These are phyloP conservation scores for Fusarium duplospermum DNA, from an alignment of 2,329 filamentous ascomycete genomes.

Conservation along the genomic window DNA sequence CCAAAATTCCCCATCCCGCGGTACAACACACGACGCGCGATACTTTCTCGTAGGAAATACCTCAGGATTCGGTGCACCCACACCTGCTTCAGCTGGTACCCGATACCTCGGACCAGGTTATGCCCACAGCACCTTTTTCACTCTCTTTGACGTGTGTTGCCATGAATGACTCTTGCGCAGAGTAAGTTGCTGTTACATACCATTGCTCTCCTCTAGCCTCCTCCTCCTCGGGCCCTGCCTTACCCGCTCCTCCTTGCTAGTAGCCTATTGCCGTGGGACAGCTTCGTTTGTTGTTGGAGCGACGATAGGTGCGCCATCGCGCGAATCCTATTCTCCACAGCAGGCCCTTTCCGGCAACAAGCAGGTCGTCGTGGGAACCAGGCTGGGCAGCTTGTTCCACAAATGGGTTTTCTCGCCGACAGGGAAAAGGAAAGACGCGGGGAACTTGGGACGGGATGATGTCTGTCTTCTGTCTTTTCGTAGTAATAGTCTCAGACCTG, in stretches of 20 bases:
- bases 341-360: neutral
- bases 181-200: neutral
- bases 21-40: neutral
- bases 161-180: neutral
- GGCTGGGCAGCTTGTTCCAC: slow-evolving; percentile 9
- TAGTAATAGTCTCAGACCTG: slow-evolving; percentile 6
- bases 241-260: slow-evolving; percentile 31
- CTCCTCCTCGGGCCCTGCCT: slow-evolving; percentile 20
- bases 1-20: neutral
- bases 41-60: slow-evolving; percentile 25
- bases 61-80: neutral
- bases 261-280: slow-evolving; percentile 5
- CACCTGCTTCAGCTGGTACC: slow-evolving; percentile 5
- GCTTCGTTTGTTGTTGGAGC: neutral
- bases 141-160: neutral
- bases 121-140: neutral
- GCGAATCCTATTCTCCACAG: slow-evolving; percentile 12
- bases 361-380: slow-evolving; percentile 21
- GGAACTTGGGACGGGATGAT: slow-evolving; percentile 13
- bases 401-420: slow-evolving; percentile 12
- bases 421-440: slow-evolving; percentile 21
- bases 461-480: neutral
- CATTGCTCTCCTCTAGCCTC: neutral
- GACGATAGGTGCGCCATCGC: slow-evolving; percentile 2
- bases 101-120: slow-evolving; percentile 4